Conservation (phyloP, 345 rosid species). For the Citrus sinensis region DNA sequence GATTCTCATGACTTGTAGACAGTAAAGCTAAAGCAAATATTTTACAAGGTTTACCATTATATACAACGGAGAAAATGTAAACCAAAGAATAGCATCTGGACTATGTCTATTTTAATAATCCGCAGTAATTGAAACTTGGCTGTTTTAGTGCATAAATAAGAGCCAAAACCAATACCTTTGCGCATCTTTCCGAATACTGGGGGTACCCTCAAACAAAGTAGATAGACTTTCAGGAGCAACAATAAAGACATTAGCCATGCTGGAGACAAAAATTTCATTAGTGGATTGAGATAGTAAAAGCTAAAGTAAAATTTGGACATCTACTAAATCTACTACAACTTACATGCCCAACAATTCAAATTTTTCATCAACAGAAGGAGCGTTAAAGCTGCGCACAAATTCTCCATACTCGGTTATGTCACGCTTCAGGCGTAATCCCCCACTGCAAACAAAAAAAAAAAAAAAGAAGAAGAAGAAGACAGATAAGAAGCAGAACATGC, state of each 20-base stretch:
- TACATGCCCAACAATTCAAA: conserved; percentile 93
- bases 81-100: background rate
- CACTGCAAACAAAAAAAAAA: conserved; percentile 40
- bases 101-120: background rate
- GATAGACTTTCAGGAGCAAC: conserved; percentile 98
- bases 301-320: background rate
- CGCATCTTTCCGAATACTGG: conserved; percentile 87
- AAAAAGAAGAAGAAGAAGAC: background rate
- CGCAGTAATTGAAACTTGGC: background rate
- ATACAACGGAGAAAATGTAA: background rate
- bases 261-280: conserved; percentile 35
- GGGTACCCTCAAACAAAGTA: conserved; percentile 88
- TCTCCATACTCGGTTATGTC: conserved; percentile 91
- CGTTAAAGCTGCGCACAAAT: conserved; percentile 77
- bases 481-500: conserved; percentile 11
- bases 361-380: conserved; percentile 94
- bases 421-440: conserved; percentile 95
- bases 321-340: conserved; percentile 21
- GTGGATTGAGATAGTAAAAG: conserved; percentile 1
- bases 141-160: background rate
- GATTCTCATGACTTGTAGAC: background rate
- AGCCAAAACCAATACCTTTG: conserved; percentile 53
- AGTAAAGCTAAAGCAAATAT: background rate
- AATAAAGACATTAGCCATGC: conserved; percentile 90
- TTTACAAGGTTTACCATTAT: background rate